phyloP scores from a whole-genome alignment of 495 filamentous ascomycete species.

The Penicillium lagena region DNA sequence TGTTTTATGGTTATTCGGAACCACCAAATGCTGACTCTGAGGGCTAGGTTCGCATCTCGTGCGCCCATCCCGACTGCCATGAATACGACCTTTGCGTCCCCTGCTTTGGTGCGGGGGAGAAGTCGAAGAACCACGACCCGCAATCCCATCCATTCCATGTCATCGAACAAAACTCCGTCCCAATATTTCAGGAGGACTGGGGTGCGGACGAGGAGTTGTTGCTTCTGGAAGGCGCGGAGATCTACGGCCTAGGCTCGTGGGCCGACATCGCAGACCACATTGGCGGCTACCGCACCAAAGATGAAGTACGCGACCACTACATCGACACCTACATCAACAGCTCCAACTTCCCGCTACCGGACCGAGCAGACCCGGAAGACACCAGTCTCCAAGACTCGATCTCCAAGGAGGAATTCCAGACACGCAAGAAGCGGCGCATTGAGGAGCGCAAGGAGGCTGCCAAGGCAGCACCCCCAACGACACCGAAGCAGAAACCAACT shows the following conservation, averaged over 20 bases:
- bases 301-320: conserved; percentile 93
- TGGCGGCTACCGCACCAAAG: conserved; percentile 86
- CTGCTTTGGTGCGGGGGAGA: conserved; percentile 78
- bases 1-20: neutral
- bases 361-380: conserved; percentile 74
- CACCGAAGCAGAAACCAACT: conserved; percentile 92
- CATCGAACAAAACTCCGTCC: conserved; percentile 96
- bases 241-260: conserved; percentile 95
- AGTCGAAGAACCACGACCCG: conserved; percentile 76
- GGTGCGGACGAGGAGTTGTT: conserved; percentile 94
- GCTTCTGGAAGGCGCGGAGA: conserved; percentile 92
- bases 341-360: conserved; percentile 75
- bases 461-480: conserved; percentile 73
- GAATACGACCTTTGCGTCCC: conserved; percentile 97
- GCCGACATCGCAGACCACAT: conserved; percentile 98
- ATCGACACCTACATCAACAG: conserved; percentile 81
- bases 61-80: conserved; percentile 71
- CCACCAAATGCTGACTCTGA: conserved; percentile 1
- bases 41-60: conserved; percentile 83
- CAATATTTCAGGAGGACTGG: conserved; percentile 93
- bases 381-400: conserved; percentile 68
- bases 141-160: conserved; percentile 81
- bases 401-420: conserved; percentile 87
- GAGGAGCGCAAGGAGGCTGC: conserved; percentile 86
- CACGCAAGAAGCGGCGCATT: conserved; percentile 88